These are phyloP conservation scores for Dendrobium chrysotoxum DNA, from an alignment of 106 monocot species.

Conservation along the genomic window DNA sequence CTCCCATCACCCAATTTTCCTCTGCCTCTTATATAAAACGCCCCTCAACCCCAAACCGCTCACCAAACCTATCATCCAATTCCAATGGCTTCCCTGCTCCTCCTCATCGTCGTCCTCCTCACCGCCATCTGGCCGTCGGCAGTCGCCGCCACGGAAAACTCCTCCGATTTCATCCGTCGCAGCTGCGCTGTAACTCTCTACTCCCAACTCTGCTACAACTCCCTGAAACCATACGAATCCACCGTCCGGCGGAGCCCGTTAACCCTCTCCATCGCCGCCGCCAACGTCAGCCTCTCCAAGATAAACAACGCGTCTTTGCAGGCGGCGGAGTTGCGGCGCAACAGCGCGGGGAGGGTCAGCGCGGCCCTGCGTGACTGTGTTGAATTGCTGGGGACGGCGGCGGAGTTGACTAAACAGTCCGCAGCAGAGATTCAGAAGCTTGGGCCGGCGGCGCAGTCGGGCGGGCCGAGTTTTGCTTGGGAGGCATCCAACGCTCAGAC, in stretches of 20 bases:
- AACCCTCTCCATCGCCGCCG: background rate
- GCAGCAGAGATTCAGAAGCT: conserved; percentile 13
- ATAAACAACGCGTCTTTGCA: background rate
- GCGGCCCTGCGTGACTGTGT: background rate
- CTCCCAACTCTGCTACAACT: background rate
- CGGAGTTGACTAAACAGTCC: background rate
- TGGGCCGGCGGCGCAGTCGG: conserved; percentile 2
- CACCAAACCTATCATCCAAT: background rate
- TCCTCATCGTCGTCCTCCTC: background rate
- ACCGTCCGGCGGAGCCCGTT: background rate
- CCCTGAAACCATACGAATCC: background rate
- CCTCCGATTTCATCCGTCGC: background rate
- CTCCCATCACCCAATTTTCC: too few species aligned
- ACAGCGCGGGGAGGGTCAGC: background rate
- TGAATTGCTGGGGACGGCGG: background rate
- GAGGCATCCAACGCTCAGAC: conserved; percentile 26
- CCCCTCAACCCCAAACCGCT: background rate
- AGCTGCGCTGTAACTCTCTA: background rate
- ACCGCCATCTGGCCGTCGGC: background rate
- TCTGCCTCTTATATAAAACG: background rate
- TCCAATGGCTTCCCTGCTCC: background rate
- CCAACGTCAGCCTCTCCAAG: background rate
- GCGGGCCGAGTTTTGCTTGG: conserved; percentile 16
- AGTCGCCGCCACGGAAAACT: background rate
- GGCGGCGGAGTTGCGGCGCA: background rate